These are phyloP conservation scores for Silene latifolia DNA, from an alignment of 148 eudicot genomes.

Conservation along the genomic window DNA sequence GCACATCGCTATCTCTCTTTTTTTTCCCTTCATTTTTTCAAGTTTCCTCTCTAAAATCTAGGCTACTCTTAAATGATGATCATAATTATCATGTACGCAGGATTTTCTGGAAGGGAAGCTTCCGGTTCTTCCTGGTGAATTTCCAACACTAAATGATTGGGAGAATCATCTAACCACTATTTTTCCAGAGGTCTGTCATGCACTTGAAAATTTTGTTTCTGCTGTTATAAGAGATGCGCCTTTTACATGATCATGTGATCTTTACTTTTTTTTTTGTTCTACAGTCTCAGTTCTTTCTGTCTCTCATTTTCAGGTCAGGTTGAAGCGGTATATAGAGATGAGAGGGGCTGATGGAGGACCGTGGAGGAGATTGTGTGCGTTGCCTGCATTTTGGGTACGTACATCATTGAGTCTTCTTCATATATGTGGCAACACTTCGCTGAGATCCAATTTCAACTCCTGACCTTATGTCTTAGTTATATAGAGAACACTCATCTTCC, in stretches of 20 bases:
- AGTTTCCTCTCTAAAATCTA: neutral
- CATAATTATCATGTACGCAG: slow-evolving; percentile 36
- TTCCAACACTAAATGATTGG: slow-evolving; percentile 89
- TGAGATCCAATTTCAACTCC: neutral
- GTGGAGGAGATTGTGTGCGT: slow-evolving; percentile 93
- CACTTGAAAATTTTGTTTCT: neutral
- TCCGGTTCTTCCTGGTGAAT: slow-evolving; percentile 83
- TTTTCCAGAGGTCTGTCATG: slow-evolving; percentile 78
- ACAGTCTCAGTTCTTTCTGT: slow-evolving; percentile 9
- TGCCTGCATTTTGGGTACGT: slow-evolving; percentile 97
- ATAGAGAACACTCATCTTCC: too few relatives aligned
- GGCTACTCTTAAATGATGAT: neutral
- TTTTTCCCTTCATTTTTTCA: neutral
- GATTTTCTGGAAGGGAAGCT: slow-evolving; percentile 93
- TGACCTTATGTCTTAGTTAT: neutral
- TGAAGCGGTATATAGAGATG: slow-evolving; percentile 96
- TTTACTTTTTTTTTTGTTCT: neutral
- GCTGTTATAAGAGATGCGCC: neutral
- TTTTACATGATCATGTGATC: neutral
- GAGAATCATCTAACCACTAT: slow-evolving; percentile 98
- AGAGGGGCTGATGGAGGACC: slow-evolving; percentile 99
- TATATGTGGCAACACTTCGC: neutral
- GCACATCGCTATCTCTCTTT: neutral
- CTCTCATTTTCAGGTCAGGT: slow-evolving; percentile 67
- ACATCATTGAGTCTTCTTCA: slow-evolving; percentile 1